A percentile compares a stretch with the other conserved stretches of the same genome.
Evolutionary conservation across 441 rosid genomes (phyloP).

Genomic region (Sinapis alba): DNA sequence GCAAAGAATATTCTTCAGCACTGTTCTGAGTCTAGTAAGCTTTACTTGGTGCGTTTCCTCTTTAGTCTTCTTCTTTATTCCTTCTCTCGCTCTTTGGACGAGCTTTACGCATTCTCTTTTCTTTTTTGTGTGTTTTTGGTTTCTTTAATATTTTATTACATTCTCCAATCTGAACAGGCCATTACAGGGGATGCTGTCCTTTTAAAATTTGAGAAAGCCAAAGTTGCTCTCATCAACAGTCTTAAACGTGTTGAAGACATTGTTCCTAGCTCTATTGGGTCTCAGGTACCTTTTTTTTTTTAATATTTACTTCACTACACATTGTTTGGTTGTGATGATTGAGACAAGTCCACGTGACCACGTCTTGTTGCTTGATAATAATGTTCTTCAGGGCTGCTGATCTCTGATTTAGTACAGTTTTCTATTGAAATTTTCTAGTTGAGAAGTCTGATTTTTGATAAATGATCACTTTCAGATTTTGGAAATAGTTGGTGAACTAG

Average conservation of each 20-base stretch:
- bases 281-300: slow-evolving; percentile 56
- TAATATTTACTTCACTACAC: not conserved
- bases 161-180: slow-evolving; percentile 60
- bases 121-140: too few species aligned
- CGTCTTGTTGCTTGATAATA: not conserved
- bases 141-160: not conserved
- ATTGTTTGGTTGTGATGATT: slow-evolving; percentile 5
- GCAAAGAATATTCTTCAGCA: slow-evolving; percentile 88
- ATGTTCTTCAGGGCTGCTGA: not conserved
- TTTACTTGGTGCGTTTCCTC: slow-evolving; percentile 72
- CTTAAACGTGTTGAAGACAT: slow-evolving; percentile 95
- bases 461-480: slow-evolving; percentile 59
- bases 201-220: slow-evolving; percentile 83
- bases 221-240: slow-evolving; percentile 73
- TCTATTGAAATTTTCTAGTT: not conserved
- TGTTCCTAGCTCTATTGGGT: slow-evolving; percentile 87
- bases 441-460: slow-evolving; percentile 15
- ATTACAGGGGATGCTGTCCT: slow-evolving; percentile 95
- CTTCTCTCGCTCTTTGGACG: not conserved
- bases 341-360: not conserved
- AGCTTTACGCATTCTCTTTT: slow-evolving; percentile 13
- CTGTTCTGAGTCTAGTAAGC: slow-evolving; percentile 93
- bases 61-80: not conserved
- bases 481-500: slow-evolving; percentile 82
- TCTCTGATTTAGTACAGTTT: not conserved